A percentile compares a stretch with the other conserved stretches of the same genome.
These are phyloP conservation scores for Penicillium antarcticum DNA, from an alignment of 495 filamentous ascomycete species.

Conservation along the genomic window DNA sequence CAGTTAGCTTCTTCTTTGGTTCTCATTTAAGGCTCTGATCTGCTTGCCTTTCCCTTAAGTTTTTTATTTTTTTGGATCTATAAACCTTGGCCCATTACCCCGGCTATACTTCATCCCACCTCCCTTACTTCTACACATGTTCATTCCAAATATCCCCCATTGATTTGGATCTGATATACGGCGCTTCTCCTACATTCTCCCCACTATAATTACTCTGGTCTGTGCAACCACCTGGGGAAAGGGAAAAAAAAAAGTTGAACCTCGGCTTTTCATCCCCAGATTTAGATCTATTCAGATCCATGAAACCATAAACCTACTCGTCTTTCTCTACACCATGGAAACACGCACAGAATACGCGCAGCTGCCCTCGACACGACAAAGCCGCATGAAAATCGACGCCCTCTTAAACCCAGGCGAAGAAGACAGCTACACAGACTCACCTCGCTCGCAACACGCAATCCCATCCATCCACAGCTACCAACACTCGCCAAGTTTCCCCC, in stretches of 20 bases:
- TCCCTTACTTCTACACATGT: constrained; percentile 7
- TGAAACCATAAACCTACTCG: background rate
- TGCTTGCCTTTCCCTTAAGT: constrained; percentile 11
- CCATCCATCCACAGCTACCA: constrained; percentile 13
- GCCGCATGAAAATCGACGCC: constrained; percentile 41
- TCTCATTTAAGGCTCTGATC: constrained; percentile 27
- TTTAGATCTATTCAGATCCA: background rate
- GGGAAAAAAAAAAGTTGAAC: background rate
- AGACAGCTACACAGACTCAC: constrained; percentile 16
- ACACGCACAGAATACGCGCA: constrained; percentile 18
- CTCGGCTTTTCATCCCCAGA: background rate
- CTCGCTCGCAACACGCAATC: constrained; percentile 22
- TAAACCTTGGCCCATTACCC: constrained; percentile 16
- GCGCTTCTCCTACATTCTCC: background rate
- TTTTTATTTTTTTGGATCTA: constrained; percentile 14
- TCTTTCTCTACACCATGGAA: constrained; percentile 6
- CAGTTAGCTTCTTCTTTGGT: constrained; percentile 13
- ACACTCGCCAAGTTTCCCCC: constrained; percentile 27
- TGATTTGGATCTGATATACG: constrained; percentile 2
- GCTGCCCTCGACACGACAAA: constrained; percentile 26
- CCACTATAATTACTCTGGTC: background rate
- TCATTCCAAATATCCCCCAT: background rate
- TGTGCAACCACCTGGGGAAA: background rate
- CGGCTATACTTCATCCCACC: constrained; percentile 10
- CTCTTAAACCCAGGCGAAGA: constrained; percentile 28